Evolutionary conservation across 2,329 filamentous ascomycete genomes (phyloP).

Genomic region (Madurella mycetomatis): DNA sequence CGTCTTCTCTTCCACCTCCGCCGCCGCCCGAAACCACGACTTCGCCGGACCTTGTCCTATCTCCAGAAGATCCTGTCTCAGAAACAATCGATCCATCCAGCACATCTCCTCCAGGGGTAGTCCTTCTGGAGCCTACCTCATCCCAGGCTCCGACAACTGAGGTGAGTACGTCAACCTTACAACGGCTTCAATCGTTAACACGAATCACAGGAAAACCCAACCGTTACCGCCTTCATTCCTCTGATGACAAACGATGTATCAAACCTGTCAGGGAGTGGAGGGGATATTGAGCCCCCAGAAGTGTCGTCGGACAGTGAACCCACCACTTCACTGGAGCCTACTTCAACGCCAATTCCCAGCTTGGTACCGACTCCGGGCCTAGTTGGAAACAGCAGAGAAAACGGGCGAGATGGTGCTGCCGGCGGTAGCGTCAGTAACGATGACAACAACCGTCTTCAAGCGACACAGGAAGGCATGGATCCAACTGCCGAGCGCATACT

Average conservation of each 20-base stretch:
- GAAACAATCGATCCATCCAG: neutral
- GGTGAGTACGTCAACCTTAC: conserved; percentile 9
- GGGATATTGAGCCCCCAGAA: neutral
- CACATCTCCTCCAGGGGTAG: conserved; percentile 2
- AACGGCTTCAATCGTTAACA: conserved; percentile 2
- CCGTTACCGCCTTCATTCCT: conserved; percentile 11
- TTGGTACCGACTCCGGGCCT: conserved; percentile 10
- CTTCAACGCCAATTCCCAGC: conserved; percentile 4
- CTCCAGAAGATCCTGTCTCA: neutral
- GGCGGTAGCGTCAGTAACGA: conserved; percentile 1
- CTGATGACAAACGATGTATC: conserved; percentile 6
- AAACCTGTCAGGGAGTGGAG: neutral
- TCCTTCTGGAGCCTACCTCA: conserved; percentile 14
- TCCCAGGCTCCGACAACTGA: conserved; percentile 8
- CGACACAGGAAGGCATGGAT: conserved; percentile 17
- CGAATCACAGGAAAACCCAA: conserved; percentile 3
- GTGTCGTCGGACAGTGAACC: neutral
- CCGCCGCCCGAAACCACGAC: conserved; percentile 2
- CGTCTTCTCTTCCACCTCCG: conserved; percentile 1
- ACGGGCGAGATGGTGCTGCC: conserved; percentile 4
- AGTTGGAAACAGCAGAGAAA: neutral
- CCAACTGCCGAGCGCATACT: conserved; percentile 29
- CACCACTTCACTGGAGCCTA: neutral
- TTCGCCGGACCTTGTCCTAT: neutral
- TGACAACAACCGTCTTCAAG: conserved; percentile 10